Base-by-base conservation (phyloP, 129 eudicot genomes). In the Solidago caesia region DNA sequence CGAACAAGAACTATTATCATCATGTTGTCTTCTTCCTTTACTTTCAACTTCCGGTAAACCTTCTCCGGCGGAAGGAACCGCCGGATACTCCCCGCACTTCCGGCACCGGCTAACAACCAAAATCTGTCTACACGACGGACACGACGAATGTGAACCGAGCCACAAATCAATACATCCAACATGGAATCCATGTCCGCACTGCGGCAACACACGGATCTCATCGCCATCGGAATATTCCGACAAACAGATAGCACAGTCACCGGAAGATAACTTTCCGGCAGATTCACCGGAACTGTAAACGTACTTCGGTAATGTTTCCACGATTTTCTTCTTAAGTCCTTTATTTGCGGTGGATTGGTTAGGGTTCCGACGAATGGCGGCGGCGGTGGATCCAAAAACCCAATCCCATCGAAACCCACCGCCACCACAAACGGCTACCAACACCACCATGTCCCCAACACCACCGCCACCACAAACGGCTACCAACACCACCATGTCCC, bases 171-270 rank as follows among this genome's bases (percentile, higher is more conserved):
- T 78, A 76, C 97, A 92, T 9, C 49, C 79, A 10, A 85, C 83
- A 68, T 92, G 97, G 48, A 92, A 92, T 3, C 88, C 87, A 49
- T 92, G 97, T 12, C 91, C 91, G 60, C 97, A 92, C 79, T 82
- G 91, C 52, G 97, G 97, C 80, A 92, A 46, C 43, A 92, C 88
- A 6, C 97, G 83, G 63, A 92, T 80, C 75, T 89, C 87, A 26
- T 89, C 97, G 25, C 97, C 97, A 44, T 74, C 84, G 15, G 43
- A 78, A 65, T 80, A 92, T 67, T 92, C 97, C 83, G 88, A 73
- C 85, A 92, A 58, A 81, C 97, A 92, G 33, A 92, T 92, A 8
- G 96, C 88, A 80, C 97, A 92, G 29, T 92, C 97, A 41, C 62
- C 75, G 53, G 83, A 61, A 0, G 77, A 16, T 16, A 79, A 6